A percentile compares a stretch with the other conserved stretches of the same genome.
These are phyloP conservation scores for Comarum palustre DNA, from an alignment of 306 rosid genomes.

Conservation along the genomic window DNA sequence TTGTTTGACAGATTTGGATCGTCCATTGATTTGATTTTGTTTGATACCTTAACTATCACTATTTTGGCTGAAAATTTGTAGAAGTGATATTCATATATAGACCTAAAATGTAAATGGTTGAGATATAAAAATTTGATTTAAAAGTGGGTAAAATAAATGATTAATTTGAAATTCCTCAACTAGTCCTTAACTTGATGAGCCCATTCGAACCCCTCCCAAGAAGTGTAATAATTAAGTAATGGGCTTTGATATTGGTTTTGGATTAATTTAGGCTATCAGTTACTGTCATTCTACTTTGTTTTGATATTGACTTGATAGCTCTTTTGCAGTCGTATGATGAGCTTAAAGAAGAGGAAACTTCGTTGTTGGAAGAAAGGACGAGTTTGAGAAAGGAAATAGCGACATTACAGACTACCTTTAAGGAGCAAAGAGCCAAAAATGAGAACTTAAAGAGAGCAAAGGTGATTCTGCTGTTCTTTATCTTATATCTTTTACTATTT, in stretches of 20 bases:
- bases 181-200: too few relatives aligned
- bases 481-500: background rate
- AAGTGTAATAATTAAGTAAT: background rate
- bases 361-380: slow-evolving; percentile 62
- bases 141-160: too few relatives aligned
- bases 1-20: too few relatives aligned
- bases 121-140: too few relatives aligned
- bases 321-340: slow-evolving; percentile 61
- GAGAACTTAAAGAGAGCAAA: slow-evolving; percentile 73
- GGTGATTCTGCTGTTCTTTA: slow-evolving; percentile 37
- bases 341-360: slow-evolving; percentile 73
- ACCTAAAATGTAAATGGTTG: too few relatives aligned
- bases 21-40: too few relatives aligned
- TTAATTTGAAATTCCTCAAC: too few relatives aligned
- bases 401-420: slow-evolving; percentile 41
- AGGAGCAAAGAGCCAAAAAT: slow-evolving; percentile 55
- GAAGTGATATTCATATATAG: too few relatives aligned
- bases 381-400: slow-evolving; percentile 55
- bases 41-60: too few relatives aligned
- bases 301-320: slow-evolving; percentile 15
- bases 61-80: too few relatives aligned
- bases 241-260: background rate
- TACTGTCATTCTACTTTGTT: background rate
- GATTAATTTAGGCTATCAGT: background rate
- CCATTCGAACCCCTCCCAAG: too few relatives aligned